These are phyloP conservation scores for Colletotrichum siamense DNA, from an alignment of 2,329 filamentous ascomycete genomes.

Conservation along the genomic window DNA sequence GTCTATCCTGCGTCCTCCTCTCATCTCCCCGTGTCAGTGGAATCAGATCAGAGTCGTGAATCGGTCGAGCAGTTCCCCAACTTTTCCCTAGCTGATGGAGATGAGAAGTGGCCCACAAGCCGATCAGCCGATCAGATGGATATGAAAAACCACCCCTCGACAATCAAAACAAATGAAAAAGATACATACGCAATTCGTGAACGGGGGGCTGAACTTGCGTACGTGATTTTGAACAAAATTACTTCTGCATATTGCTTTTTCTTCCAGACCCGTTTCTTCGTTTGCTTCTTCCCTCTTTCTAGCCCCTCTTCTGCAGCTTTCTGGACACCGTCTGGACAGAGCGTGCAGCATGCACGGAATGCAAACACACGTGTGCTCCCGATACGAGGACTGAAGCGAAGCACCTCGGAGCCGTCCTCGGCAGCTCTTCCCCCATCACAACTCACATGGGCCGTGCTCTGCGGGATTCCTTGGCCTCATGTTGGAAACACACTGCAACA, in stretches of 20 bases:
- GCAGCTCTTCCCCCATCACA: not conserved
- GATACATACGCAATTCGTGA: not conserved
- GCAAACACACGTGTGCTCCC: not conserved
- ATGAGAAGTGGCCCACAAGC: not conserved
- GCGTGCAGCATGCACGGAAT: not conserved
- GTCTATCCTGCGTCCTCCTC: not conserved
- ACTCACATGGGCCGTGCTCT: not conserved
- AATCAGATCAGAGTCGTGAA: not conserved
- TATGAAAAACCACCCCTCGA: not conserved
- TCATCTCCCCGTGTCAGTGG: not conserved
- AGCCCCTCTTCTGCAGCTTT: not conserved
- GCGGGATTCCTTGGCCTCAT: not conserved
- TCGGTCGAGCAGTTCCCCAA: not conserved
- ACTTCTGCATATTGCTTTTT: not conserved
- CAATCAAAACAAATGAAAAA: not conserved
- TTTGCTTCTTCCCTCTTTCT: not conserved
- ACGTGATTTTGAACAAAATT: not conserved
- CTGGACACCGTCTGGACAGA: not conserved
- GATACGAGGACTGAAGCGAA: not conserved
- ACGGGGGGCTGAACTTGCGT: not conserved
- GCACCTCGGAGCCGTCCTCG: not conserved
- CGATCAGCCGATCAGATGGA: constrained; percentile 7
- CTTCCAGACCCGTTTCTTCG: not conserved
- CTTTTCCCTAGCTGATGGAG: not conserved
- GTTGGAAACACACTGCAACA: not conserved